A percentile compares a stretch with the other conserved stretches of the same genome.
Evolutionary conservation across 1,139 yeast genomes (phyloP).

Genomic region (Magnusiomyces fungicola): DNA sequence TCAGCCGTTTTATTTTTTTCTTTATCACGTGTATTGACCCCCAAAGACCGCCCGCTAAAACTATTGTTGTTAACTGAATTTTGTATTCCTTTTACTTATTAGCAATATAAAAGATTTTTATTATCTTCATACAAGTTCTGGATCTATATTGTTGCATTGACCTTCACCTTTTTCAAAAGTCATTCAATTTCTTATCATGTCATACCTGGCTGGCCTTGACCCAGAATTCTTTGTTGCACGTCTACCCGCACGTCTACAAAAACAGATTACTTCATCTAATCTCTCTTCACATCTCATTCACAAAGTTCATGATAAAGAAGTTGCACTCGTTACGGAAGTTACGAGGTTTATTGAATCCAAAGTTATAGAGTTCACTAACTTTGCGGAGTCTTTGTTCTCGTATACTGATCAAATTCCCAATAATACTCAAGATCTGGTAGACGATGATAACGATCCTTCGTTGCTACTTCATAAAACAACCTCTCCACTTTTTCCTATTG

Average conservation of each 20-base stretch:
- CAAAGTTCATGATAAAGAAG: slow-evolving; percentile 7
- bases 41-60: too few species aligned
- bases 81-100: too few species aligned
- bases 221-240: slow-evolving; percentile 3
- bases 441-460: background rate
- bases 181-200: too few species aligned
- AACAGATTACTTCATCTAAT: background rate
- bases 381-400: slow-evolving; percentile 1
- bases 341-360: background rate
- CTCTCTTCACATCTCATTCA: slow-evolving; percentile 1
- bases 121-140: too few species aligned
- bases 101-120: too few species aligned
- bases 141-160: too few species aligned
- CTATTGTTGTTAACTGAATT: too few species aligned
- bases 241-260: slow-evolving; percentile 2
- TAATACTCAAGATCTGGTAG: background rate
- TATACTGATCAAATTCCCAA: background rate
- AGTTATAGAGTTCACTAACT: slow-evolving; percentile 2
- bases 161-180: too few species aligned
- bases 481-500: background rate
- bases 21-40: too few species aligned
- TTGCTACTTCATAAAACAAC: background rate
- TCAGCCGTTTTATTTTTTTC: too few species aligned
- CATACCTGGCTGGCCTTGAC: slow-evolving; percentile 1
- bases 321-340: slow-evolving; percentile 1